Evolutionary conservation across 345 rosid species (phyloP).

Genomic region (Bruguiera gymnorhiza): DNA sequence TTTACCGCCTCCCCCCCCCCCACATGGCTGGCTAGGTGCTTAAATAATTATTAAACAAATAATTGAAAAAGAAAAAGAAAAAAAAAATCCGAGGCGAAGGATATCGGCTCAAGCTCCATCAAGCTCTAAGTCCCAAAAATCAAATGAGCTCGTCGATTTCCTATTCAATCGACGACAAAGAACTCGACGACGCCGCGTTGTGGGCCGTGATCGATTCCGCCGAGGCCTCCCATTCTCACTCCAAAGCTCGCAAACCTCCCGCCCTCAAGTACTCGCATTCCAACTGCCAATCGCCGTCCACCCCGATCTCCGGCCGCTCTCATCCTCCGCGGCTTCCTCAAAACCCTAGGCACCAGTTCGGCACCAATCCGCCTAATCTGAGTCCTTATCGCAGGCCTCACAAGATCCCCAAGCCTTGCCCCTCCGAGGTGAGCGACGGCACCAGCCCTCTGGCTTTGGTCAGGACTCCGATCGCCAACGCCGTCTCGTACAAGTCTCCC

Average conservation of each 20-base stretch:
- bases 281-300: constrained; percentile 42
- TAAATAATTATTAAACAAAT: too few relatives aligned
- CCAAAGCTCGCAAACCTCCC: constrained; percentile 55
- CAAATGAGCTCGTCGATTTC: constrained; percentile 22
- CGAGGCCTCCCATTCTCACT: constrained; percentile 62
- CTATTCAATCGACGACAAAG: constrained; percentile 63
- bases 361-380: constrained; percentile 26
- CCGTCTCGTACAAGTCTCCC: constrained; percentile 38
- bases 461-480: constrained; percentile 31
- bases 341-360: constrained; percentile 21
- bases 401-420: constrained; percentile 52
- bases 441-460: constrained; percentile 55
- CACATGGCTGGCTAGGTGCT: too few relatives aligned
- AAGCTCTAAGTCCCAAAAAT: neutral
- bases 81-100: too few relatives aligned
- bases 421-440: constrained; percentile 44
- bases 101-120: too few relatives aligned
- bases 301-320: constrained; percentile 48
- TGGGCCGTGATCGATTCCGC: constrained; percentile 97
- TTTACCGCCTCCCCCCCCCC: too few relatives aligned
- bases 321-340: constrained; percentile 37
- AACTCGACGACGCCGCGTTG: constrained; percentile 86
- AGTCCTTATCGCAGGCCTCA: constrained; percentile 39
- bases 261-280: constrained; percentile 43
- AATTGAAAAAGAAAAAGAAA: too few relatives aligned